Evolutionary conservation across 1,139 yeast species (phyloP), one percentile per base, ranked within the genome.

Genomic region (Blastobotrys ciferrii): DNA sequence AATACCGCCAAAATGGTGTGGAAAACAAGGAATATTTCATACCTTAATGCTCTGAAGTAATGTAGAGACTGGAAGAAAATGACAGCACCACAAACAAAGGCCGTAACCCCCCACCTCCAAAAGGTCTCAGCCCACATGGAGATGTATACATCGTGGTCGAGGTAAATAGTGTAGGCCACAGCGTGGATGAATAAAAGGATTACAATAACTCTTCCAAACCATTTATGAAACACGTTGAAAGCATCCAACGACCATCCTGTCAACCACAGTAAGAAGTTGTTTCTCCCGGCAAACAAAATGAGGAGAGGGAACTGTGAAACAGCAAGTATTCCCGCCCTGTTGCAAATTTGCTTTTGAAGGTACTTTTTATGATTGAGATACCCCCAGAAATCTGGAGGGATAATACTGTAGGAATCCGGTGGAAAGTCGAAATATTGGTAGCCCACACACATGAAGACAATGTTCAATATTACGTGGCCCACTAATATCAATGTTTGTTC

Each of bases 161-260:
- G 40, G 18, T 23, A 30, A 15, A 40, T 25, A 42, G 52, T 53
- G 17, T 51, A 50, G 31, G 51, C 45, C 7, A 51, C 43, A 2
- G 61, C 54, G 47, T 68, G 72, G 5, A 61, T 53, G 1, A 67
- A 20, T 0, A 75, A 67, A 56, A 80, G 81, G 1, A 69, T 47
- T 45, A 79, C 67, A 2, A 74, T 62, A 2, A 76, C 62, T 49
- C 87, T 66, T 0, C 85, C 77, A 1, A 78, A 56, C 86, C 86
- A 81, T 51, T 81, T 68, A 62, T 84, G 89, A 56, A 75, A 76
- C 15, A 78, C 69, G 45, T 80, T 78, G 56, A 78, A 81, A 1
- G 81, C 73, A 20, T 84, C 74, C 58, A 77, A 78, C 32, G 82
- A 75, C 78, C 84, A 75, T 20, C 84, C 78, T 0, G 88, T 81